Evolutionary conservation across 2,329 filamentous ascomycete genomes (phyloP).

Genomic region (Alternaria sp.): DNA sequence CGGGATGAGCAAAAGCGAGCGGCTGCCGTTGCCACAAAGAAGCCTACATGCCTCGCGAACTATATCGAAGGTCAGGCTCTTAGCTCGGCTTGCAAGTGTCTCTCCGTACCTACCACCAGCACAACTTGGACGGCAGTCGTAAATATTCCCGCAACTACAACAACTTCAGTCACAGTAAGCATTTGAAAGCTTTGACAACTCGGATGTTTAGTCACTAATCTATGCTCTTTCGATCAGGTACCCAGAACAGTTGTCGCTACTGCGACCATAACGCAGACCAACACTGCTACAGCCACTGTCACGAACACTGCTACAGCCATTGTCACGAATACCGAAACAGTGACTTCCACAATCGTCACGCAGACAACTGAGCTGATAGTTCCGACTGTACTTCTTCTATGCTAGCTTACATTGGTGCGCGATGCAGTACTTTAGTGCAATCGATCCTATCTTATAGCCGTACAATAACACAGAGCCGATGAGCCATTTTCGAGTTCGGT

Average conservation of each 20-base stretch:
- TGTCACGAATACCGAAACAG: not conserved
- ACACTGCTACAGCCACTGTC: not conserved
- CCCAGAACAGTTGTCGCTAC: not conserved
- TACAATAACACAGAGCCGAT: no score
- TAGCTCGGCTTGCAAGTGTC: not conserved
- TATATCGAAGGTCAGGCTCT: not conserved
- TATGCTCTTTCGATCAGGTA: not conserved
- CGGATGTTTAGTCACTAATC: not conserved
- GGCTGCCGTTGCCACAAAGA: not conserved
- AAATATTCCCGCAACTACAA: not conserved
- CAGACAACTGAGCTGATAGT: not conserved
- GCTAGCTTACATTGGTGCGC: no score
- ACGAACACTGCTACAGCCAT: not conserved
- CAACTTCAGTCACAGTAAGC: not conserved
- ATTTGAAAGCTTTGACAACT: accelerated
- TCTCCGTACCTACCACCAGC: not conserved
- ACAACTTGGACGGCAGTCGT: not conserved
- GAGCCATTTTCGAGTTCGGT: no score
- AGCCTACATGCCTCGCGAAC: not conserved
- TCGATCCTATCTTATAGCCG: no score
- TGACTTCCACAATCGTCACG: not conserved
- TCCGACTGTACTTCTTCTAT: no score
- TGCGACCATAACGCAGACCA: not conserved
- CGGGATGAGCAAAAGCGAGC: not conserved
- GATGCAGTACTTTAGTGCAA: no score